phyloP scores from a whole-genome alignment of 306 rosid species.

The Vigna unguiculata region DNA sequence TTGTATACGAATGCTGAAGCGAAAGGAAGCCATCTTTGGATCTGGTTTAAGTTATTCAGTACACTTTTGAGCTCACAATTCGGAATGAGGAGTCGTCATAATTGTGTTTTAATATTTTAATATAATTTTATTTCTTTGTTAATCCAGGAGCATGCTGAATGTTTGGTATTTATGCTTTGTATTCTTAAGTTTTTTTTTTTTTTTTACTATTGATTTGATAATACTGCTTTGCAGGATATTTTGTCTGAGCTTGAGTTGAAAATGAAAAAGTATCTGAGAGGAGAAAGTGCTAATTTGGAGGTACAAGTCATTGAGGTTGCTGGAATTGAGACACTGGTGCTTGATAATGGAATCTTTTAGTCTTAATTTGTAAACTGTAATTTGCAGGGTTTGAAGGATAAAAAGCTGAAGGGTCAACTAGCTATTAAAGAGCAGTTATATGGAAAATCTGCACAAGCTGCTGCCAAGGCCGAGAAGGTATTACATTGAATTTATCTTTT shows the following conservation, averaged over 20 bases:
- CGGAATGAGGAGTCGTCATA: neutral
- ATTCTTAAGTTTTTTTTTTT: neutral
- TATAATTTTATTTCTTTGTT: neutral
- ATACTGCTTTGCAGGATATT: conserved; percentile 55
- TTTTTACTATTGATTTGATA: neutral
- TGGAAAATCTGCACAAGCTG: conserved; percentile 76
- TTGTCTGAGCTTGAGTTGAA: conserved; percentile 63
- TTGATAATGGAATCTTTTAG: neutral
- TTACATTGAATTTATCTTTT: neutral
- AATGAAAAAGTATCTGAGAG: conserved; percentile 81
- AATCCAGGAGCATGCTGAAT: conserved; percentile 2
- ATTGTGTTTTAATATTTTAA: neutral
- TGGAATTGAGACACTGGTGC: neutral
- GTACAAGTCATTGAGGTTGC: conserved; percentile 47
- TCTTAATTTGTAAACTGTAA: neutral
- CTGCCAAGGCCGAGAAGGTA: conserved; percentile 87
- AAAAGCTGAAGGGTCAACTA: conserved; percentile 81
- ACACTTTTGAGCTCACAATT: neutral
- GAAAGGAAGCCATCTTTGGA: conserved; percentile 1
- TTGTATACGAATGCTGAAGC: neutral
- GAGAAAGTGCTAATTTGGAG: conserved; percentile 72
- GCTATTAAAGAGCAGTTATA: conserved; percentile 62
- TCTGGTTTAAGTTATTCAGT: conserved; percentile 16
- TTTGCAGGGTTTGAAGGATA: conserved; percentile 72
- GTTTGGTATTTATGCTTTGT: neutral